Evolutionary conservation across 2,329 filamentous ascomycete genomes (phyloP), one percentile per base, ranked within the genome.

Genomic region (Trichoderma semiorbis): DNA sequence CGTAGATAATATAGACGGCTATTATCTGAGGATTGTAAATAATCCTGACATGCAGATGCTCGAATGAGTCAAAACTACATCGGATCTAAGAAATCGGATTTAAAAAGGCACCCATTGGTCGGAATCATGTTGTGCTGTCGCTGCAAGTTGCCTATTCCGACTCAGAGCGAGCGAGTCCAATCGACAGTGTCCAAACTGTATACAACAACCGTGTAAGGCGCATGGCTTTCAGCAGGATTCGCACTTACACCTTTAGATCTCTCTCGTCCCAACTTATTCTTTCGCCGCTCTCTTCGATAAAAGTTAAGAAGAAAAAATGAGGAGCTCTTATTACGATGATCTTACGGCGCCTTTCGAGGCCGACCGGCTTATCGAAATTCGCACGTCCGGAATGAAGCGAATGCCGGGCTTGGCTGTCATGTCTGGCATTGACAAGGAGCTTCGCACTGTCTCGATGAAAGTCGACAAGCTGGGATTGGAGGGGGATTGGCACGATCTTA

Each of bases 401-500:
- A 83, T 90, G 79, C 82, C 83, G 3, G 85, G 84, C 0, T 81
- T 89, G 3, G 81, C 82, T 14, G 83, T 88, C 58, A 80, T 83
- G 70, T 86, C 87, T 0, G 89, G 87, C 1, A 91, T 91, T 72
- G 85, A 88, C 79, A 90, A 90, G 76, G 75, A 74, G 0, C 69
- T 83, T 2, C 81, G 84, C 7, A 36, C 79, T 2, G 85, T 82
- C 0, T 83, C 84, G 0, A 80, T 89, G 3, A 78, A 81, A 3
- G 83, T 90, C 43, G 81, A 78, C 2, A 81, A 79, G 24, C 75
- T 85, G 3, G 90, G 90, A 0, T 84, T 91, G 16, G 83, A 86
- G 18, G 85, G 81, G 6, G 90, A 92, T 73, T 88, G 91, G 76
- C 89, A 91, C 71, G 88, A 90, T 68, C 85, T 84, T 30, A 86